Base-by-base conservation (phyloP, 2,329 filamentous ascomycete species). In the Colletotrichum siamense region DNA sequence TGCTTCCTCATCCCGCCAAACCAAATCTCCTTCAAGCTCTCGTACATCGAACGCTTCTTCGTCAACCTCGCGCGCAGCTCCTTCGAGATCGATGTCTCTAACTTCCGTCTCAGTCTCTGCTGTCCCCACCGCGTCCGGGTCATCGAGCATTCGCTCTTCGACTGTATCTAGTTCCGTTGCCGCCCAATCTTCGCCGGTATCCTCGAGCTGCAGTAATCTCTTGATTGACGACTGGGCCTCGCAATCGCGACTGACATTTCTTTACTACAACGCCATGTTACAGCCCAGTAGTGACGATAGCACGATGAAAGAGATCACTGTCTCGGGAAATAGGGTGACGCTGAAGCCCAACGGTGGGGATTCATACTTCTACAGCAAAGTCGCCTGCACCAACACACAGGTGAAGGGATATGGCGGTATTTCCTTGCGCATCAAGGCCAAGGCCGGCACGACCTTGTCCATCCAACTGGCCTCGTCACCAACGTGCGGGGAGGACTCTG, bases 201-300 rank as follows among this genome's bases (percentile, higher is more conserved):
- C 79, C 13, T 70, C 76, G 57, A 76, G 77, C 3, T 91, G 89
- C 80, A 82, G 83, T 16, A 81, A 84, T 49, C 82, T 90, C 8
- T 80, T 91, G 32, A 86, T 92, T 71, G 91, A 93, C 77, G 91
- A 93, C 83, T 93, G 89, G 87, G 86, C 86, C 71, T 92, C 91
- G 18, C 91, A 93, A 81, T 92, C 91, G 15, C 89, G 91, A 28
- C 82, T 93, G 73, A 92, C 90, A 1, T 93, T 93, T 82, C 83
- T 93, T 24, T 90, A 86, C 80, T 92, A 92, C 85, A 93, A 93
- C 80, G 86, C 91, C 59, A 84, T 92, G 84, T 83, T 89, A 4
- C 84, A 89, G 78, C 86, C 91, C 5, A 89, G 89, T 15, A 91
- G 90, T 49, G 89, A 92, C 77, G 91, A 92, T 81, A 88, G 83